Evolutionary conservation across 345 rosid genomes (phyloP), one percentile per base, ranked within the genome.

Genomic region (Erucastrum elatum): DNA sequence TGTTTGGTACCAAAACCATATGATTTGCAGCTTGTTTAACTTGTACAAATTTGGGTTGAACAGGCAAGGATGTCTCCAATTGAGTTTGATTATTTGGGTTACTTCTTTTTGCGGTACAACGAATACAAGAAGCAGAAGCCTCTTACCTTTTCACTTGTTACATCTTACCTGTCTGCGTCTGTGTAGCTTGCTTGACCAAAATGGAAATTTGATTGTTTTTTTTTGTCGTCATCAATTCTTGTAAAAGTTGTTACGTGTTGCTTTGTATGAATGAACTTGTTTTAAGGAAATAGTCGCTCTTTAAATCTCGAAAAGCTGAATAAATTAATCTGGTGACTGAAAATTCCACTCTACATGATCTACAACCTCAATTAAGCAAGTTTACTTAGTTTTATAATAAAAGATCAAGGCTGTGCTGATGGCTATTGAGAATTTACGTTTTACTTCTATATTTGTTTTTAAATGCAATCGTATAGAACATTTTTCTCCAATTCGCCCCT

Each of bases 11-110:
- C n/a, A 30, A 44, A 49, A 69, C 72, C 39, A 31, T 70, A 17
- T 16, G 39, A 49, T 49, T n/a, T 12, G 4, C 1, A 61, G 44
- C 44, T 33, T 34, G 51, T 34, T 55, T 61, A 74, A 60, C 46
- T 67, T 12, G 12, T 37, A 58, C 13, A 25, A 34, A 17, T 79
- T 16, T 68, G 21, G 8, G 8, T 68, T 59, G 44, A 69, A 46
- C 83, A 95, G 98, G 99, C 98, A 59, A 93, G 82, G 87, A 91
- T 90, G 98, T 95, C 99, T 8, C 97, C 98, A 0, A 90, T 93
- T 26, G 90, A 90, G 11, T 95, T 95, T 29, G 93, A 95, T 81
- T 95, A 95, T 77, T 76, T 93, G 33, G 84, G 87, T 25, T 95
- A 90, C 83, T 95, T 89, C 90, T 93, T 91, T 85, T 82, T 93